Percentiles rank a stretch among this genome's conserved stretches.
Conservation (phyloP, 768 basidiomycete genomes). For the Bullera alba region DNA sequence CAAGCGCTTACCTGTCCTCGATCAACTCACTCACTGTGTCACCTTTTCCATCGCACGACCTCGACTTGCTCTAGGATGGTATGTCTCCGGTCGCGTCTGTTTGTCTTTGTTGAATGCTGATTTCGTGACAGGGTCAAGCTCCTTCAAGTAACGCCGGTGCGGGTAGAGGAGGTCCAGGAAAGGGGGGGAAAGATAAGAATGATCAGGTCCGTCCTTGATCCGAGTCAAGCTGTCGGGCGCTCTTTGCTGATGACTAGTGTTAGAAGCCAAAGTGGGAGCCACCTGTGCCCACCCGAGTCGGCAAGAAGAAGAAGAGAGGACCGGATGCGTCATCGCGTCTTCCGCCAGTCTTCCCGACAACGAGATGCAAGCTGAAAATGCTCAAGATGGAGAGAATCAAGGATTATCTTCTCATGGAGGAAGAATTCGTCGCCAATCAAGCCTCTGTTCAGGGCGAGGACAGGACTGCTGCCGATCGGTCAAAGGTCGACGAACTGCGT, state of each 20-base stretch:
- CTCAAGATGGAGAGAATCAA: constrained; percentile 97
- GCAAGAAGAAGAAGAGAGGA: constrained; percentile 94
- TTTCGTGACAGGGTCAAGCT: constrained; percentile 41
- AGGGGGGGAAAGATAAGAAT: constrained; percentile 31
- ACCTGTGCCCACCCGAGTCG: constrained; percentile 89
- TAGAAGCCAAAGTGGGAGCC: constrained; percentile 89
- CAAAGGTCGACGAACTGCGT: constrained; percentile 85
- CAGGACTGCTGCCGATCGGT: constrained; percentile 90
- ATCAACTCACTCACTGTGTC: neutral
- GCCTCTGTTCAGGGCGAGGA: constrained; percentile 59
- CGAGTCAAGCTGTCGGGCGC: neutral
- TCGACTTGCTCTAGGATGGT: constrained; percentile 7
- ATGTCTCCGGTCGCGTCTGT: neutral
- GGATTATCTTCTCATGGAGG: constrained; percentile 82
- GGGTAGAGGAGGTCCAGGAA: constrained; percentile 20
- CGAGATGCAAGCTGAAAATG: constrained; percentile 87
- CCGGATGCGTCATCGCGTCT: constrained; percentile 85
- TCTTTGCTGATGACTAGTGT: too few species aligned
- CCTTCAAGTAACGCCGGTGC: constrained; percentile 35
- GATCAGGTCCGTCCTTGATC: constrained; percentile 38
- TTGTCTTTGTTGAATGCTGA: constrained; percentile 1
- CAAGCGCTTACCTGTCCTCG: too few species aligned
- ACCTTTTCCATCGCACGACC: neutral
- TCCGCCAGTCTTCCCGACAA: constrained; percentile 86
- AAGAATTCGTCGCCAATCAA: constrained; percentile 50